Conservation (phyloP, 176 grass and related monocot genomes). For the Ampelocalamus luodianensis region DNA sequence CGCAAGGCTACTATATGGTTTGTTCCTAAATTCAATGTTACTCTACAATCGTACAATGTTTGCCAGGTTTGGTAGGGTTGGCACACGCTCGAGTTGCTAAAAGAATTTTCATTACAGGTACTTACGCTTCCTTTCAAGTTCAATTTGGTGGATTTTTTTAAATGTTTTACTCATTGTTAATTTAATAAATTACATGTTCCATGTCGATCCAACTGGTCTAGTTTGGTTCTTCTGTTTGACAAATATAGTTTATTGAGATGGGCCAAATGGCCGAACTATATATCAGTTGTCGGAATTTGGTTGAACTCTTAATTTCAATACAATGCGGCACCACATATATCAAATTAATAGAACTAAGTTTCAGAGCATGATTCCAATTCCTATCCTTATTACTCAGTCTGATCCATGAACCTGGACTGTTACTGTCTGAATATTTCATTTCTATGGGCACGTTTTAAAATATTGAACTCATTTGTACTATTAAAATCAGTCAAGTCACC, state of each 20-base stretch:
- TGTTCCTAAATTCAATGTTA: neutral
- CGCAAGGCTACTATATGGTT: neutral
- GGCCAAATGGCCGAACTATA: neutral
- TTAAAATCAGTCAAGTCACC: neutral
- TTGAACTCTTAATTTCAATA: neutral
- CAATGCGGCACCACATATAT: neutral
- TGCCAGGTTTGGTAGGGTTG: conserved; percentile 78
- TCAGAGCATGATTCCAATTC: no score
- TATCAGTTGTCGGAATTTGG: neutral
- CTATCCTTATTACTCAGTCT: no score
- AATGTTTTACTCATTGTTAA: no score
- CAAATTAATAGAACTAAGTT: neutral
- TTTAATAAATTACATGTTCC: neutral
- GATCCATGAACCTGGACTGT: no score
- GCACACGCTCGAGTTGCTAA: conserved; percentile 51
- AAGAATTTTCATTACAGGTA: conserved; percentile 86
- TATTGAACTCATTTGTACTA: neutral
- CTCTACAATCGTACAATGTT: conserved; percentile 10
- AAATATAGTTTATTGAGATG: neutral
- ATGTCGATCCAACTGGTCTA: neutral
- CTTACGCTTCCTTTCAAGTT: neutral
- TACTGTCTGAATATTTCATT: neutral
- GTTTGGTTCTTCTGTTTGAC: neutral
- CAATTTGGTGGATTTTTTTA: neutral
- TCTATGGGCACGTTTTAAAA: neutral